A percentile compares a stretch with the other conserved stretches of the same genome.
Conservation (phyloP, 1,139 yeast genomes). For the Suhomyces bokatorum region DNA sequence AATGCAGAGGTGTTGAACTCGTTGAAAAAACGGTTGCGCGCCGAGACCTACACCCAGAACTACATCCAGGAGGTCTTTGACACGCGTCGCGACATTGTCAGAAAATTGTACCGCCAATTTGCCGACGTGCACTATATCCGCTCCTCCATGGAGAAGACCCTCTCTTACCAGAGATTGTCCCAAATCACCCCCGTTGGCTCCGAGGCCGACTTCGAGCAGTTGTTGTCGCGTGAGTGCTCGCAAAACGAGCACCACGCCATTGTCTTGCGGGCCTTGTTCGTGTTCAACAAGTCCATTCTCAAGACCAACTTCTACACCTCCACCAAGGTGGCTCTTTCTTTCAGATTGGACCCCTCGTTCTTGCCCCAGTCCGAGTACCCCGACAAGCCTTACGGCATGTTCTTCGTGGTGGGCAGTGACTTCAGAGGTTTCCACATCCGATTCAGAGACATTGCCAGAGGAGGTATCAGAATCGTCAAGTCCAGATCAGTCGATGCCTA, state of each 20-base stretch:
- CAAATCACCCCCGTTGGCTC: slow-evolving; percentile 74
- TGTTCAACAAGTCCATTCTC: slow-evolving; percentile 82
- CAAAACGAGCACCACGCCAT: slow-evolving; percentile 80
- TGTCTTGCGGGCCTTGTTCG: slow-evolving; percentile 78
- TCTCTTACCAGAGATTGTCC: slow-evolving; percentile 84
- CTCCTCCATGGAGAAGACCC: slow-evolving; percentile 72
- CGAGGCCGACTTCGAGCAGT: slow-evolving; percentile 71
- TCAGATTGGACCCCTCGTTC: slow-evolving; percentile 84
- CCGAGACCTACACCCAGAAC: slow-evolving; percentile 89
- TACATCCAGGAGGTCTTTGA: slow-evolving; percentile 78
- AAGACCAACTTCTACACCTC: slow-evolving; percentile 94
- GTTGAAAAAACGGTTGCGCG: slow-evolving; percentile 85
- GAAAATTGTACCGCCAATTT: slow-evolving; percentile 86
- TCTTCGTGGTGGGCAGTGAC: slow-evolving; percentile 93
- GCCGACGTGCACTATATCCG: slow-evolving; percentile 87
- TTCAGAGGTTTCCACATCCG: slow-evolving; percentile 97
- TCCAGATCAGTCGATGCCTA: slow-evolving; percentile 86
- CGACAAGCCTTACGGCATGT: slow-evolving; percentile 91
- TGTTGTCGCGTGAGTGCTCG: slow-evolving; percentile 69
- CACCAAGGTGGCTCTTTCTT: slow-evolving; percentile 91
- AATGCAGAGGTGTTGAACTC: slow-evolving; percentile 76
- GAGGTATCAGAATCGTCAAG: slow-evolving; percentile 95
- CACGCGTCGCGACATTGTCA: slow-evolving; percentile 68
- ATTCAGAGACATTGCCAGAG: slow-evolving; percentile 96
- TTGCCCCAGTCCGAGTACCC: slow-evolving; percentile 87